Base-by-base conservation (phyloP, 208 protist genomes). In the Crithidia expoeki region DNA sequence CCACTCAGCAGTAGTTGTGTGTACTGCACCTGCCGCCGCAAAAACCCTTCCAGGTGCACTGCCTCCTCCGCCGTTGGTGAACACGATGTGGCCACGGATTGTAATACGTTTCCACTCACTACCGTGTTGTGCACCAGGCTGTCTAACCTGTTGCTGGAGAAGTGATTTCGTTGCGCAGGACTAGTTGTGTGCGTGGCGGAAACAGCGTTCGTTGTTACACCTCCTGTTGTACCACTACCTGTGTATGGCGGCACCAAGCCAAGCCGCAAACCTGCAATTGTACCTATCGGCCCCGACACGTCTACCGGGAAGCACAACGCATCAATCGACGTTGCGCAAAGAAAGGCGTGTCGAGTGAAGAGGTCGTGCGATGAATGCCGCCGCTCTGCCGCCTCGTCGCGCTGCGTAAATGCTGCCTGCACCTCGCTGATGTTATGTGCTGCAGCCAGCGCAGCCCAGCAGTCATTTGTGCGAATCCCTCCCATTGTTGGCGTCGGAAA, bases 251-350 rank as follows among this genome's bases (percentile, higher is more conserved):
- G 59, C 14, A 76, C 72, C 17, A 87, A 65, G 0, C 88, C 88
- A 30, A 94, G 79, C 11, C 88, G 84, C 34, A 94, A 60, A 19
- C 88, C 85, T 4, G 73, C 80, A 58, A 94, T 91, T 14, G 74
- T 82, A 0, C 73, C 88, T n/a, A 91, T 66, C 6, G 68, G 61
- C 0, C 82, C 87, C 4, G 65, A 79, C 30, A 86, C 86, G 36
- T 85, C 76, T 4, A 93, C 74, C 1, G 79, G 79, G 67, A 88
- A 93, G 23, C 73, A 75, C 32, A 90, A 50, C 33, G 53, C 60
- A n/a, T 84, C 70, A 3, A 85, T 63, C 27, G 72, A 76, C 4
- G 75, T 79, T 10, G 68, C 47, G 16, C 30, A 34, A 0, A 86
- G 30, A 47, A 76, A 86, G 4, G n/a, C 38, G n/a, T 50, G 62